phyloP scores from a whole-genome alignment of 352 stramenopile genomes.

The Nothophytophthora sp. region DNA sequence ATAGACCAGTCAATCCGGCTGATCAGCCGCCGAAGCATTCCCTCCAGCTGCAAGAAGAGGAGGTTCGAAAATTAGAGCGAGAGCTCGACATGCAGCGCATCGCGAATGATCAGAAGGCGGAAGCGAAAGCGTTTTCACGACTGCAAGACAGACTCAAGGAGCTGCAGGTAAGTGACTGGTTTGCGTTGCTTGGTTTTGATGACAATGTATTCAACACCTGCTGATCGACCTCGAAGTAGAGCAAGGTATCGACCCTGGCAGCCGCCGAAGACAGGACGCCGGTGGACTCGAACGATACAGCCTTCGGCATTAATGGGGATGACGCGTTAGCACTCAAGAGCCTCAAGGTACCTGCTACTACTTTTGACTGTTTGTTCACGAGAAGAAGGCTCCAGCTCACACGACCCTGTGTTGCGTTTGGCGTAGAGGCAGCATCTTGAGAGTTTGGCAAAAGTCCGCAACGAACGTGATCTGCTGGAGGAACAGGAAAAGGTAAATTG shows the following conservation, averaged over 20 bases:
- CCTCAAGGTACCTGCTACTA: conserved; percentile 40
- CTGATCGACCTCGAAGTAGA: conserved; percentile 32
- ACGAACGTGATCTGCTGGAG: conserved; percentile 60
- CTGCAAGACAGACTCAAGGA: conserved; percentile 23
- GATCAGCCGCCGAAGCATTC: conserved; percentile 5
- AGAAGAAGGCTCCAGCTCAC: too few species aligned
- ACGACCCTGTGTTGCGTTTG: neutral
- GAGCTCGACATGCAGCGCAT: conserved; percentile 22
- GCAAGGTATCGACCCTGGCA: conserved; percentile 24
- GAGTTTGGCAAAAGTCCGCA: conserved; percentile 42
- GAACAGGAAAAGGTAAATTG: conserved; percentile 56
- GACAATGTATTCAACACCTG: conserved; percentile 5
- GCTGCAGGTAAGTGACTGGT: conserved; percentile 20
- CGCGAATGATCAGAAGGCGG: conserved; percentile 15
- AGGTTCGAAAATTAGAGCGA: conserved; percentile 25
- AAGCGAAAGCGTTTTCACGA: conserved; percentile 21
- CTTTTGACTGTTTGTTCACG: too few species aligned
- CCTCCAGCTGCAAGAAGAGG: conserved; percentile 23
- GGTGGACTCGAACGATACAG: neutral
- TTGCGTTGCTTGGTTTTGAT: neutral
- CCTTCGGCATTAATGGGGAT: conserved; percentile 16
- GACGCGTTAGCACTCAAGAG: conserved; percentile 28
- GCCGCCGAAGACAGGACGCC: conserved; percentile 2
- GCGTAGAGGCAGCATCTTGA: conserved; percentile 45
- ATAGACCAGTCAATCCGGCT: neutral